Conservation (phyloP, 2,329 filamentous ascomycete species). For the Ramularia endophylla region DNA sequence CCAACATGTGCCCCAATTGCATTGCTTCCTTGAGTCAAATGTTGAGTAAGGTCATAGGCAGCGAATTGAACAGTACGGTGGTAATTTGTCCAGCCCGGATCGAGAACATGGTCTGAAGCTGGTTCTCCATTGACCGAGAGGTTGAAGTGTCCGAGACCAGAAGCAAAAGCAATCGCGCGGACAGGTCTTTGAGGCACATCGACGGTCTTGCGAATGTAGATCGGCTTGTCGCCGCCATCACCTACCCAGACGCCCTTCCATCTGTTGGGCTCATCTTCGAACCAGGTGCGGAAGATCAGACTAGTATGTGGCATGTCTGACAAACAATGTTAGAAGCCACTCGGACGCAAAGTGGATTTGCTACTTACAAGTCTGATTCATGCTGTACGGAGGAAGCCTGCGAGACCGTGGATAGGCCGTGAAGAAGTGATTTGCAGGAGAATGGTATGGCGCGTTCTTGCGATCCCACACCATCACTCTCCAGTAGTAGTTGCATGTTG, state of each 20-base stretch:
- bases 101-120: slow-evolving; percentile 33
- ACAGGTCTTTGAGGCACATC: slow-evolving; percentile 26
- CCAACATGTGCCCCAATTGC: too few relatives aligned
- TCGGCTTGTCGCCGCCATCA: slow-evolving; percentile 36
- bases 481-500: too few relatives aligned
- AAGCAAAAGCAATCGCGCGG: slow-evolving; percentile 34
- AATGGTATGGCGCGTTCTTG: too few relatives aligned
- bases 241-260: slow-evolving; percentile 40
- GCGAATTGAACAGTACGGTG: too few relatives aligned
- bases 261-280: slow-evolving; percentile 35
- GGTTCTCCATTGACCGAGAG: slow-evolving; percentile 33
- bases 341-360: too few relatives aligned
- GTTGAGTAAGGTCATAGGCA: too few relatives aligned
- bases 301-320: slow-evolving; percentile 40
- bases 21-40: too few relatives aligned
- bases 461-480: too few relatives aligned
- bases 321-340: too few relatives aligned
- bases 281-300: slow-evolving; percentile 39
- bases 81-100: slow-evolving; percentile 38
- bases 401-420: too few relatives aligned
- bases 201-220: slow-evolving; percentile 35
- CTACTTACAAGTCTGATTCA: slow-evolving; percentile 41
- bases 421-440: too few relatives aligned
- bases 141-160: slow-evolving; percentile 38
- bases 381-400: slow-evolving; percentile 37